Conservation (phyloP, 176 grass and related monocot genomes). For the Rhynchospora pubera region DNA sequence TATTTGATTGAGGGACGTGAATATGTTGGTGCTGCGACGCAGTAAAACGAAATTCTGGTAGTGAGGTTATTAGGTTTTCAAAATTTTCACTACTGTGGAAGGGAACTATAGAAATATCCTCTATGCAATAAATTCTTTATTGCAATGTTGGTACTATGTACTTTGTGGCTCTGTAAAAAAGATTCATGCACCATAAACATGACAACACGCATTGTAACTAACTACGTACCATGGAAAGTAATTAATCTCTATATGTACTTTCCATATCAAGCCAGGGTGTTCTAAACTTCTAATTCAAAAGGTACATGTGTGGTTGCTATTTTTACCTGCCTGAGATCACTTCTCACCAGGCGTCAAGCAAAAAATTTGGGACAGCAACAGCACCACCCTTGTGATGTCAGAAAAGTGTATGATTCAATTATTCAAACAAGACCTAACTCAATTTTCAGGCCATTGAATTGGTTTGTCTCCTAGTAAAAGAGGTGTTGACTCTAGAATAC, state of each 20-base stretch:
- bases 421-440: background rate
- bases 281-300: background rate
- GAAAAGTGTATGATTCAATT: background rate
- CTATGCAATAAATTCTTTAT: background rate
- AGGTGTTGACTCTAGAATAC: too few species aligned
- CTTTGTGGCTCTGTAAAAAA: background rate
- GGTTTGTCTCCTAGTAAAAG: background rate
- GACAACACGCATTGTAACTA: background rate
- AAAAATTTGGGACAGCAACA: too few species aligned
- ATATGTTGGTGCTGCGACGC: too few species aligned
- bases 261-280: background rate
- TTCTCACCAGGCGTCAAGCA: too few species aligned
- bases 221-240: background rate
- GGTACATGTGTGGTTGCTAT: background rate
- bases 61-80: too few species aligned
- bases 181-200: background rate
- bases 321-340: too few species aligned
- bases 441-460: conserved; percentile 16
- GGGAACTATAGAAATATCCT: background rate
- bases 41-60: too few species aligned
- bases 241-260: conserved; percentile 1
- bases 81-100: too few species aligned
- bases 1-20: too few species aligned
- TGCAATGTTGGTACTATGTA: background rate
- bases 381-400: too few species aligned